Evolutionary conservation across 2,329 filamentous ascomycete species (phyloP).

Genomic region (Aspergillus tubingensis): DNA sequence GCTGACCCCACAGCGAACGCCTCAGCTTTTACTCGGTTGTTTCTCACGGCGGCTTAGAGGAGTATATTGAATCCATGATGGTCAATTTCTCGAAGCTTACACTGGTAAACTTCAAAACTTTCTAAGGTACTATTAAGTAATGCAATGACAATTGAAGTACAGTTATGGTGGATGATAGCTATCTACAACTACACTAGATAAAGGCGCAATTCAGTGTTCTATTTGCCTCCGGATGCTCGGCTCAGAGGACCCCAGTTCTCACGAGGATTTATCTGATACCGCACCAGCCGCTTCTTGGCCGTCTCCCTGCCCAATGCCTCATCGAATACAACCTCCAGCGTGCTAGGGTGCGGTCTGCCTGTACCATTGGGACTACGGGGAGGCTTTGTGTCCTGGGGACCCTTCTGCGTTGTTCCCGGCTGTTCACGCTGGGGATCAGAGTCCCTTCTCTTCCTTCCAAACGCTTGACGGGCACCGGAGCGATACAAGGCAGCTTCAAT

Average conservation of each 20-base stretch:
- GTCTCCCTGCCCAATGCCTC: constrained; percentile 72
- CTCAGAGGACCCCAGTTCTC: constrained; percentile 92
- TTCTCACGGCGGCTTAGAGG: too few relatives aligned
- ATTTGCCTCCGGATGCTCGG: constrained; percentile 35
- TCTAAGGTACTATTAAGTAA: too few relatives aligned
- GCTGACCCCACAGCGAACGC: too few relatives aligned
- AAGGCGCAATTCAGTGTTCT: background rate
- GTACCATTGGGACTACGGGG: background rate
- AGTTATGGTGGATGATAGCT: too few relatives aligned
- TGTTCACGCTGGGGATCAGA: constrained; percentile 1
- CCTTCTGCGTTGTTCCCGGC: background rate
- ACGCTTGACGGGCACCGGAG: constrained; percentile 29
- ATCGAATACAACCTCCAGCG: constrained; percentile 73
- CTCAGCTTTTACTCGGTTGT: too few relatives aligned
- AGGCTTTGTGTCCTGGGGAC: background rate
- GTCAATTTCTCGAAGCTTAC: too few relatives aligned
- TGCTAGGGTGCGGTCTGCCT: constrained; percentile 24
- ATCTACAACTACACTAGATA: too few relatives aligned
- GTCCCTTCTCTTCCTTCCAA: constrained; percentile 1
- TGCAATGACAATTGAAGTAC: too few relatives aligned
- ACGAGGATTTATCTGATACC: constrained; percentile 87
- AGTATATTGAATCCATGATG: too few relatives aligned
- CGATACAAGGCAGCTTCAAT: constrained; percentile 49
- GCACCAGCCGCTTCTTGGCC: constrained; percentile 68
- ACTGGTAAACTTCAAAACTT: too few relatives aligned